Conservation (phyloP, 495 filamentous ascomycete species). For the Hypomontagnella submonticulosa region DNA sequence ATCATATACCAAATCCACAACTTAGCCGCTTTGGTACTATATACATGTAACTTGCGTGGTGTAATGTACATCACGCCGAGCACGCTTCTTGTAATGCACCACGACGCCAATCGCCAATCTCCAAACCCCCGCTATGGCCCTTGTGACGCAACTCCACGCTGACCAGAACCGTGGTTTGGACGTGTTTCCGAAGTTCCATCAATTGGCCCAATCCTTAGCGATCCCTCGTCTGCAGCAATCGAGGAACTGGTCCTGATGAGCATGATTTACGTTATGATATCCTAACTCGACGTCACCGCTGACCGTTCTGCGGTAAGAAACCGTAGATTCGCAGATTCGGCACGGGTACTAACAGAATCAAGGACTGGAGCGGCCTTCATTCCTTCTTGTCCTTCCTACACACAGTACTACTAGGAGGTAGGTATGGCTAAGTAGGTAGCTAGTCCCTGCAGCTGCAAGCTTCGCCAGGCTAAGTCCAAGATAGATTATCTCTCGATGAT, state of each 20-base stretch:
- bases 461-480: too few species aligned
- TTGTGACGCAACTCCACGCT: conserved; percentile 36
- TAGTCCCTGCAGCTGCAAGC: conserved; percentile 19
- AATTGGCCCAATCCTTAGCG: conserved; percentile 17
- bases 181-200: conserved; percentile 3
- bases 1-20: conserved; percentile 7
- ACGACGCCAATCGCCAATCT: conserved; percentile 25
- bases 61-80: background rate
- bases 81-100: conserved; percentile 12
- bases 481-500: too few species aligned
- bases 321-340: conserved; percentile 3
- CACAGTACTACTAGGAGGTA: too few species aligned
- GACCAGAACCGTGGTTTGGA: conserved; percentile 17
- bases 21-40: conserved; percentile 28
- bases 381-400: too few species aligned
- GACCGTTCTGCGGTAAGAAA: background rate
- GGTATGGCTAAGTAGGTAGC: too few species aligned
- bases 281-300: conserved; percentile 17
- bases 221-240: conserved; percentile 8
- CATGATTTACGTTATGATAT: conserved; percentile 27
- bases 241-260: conserved; percentile 10
- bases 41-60: conserved; percentile 4
- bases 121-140: conserved; percentile 38
- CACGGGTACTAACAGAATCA: conserved; percentile 1
- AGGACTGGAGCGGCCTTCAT: background rate